Evolutionary conservation across 305 asterid species (phyloP).

Genomic region (Salvia sclarea): DNA sequence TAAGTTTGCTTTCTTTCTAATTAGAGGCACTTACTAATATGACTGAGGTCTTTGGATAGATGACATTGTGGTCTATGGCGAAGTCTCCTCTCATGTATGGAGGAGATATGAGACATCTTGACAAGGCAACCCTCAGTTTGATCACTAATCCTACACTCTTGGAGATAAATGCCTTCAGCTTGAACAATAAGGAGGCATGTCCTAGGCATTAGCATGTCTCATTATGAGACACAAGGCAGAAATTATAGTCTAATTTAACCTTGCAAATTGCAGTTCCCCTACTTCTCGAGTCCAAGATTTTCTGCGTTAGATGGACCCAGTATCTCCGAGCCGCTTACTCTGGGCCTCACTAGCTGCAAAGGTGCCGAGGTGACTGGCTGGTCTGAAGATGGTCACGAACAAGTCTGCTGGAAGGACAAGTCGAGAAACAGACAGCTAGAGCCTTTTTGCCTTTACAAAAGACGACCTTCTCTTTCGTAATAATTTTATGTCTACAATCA

Average conservation of each 20-base stretch:
- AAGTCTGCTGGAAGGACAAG: constrained; percentile 72
- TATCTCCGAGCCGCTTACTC: constrained; percentile 29
- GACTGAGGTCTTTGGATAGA: constrained; percentile 45
- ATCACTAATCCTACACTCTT: constrained; percentile 78
- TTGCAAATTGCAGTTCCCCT: constrained; percentile 55
- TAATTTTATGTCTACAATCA: constrained; percentile 29
- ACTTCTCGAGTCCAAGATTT: constrained; percentile 40
- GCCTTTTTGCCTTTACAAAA: constrained; percentile 76
- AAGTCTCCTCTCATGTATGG: constrained; percentile 94
- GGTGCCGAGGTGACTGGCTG: constrained; percentile 61
- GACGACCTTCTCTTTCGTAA: constrained; percentile 53
- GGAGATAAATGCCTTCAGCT: constrained; percentile 81
- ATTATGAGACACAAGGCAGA: not conserved
- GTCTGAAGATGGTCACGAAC: constrained; percentile 58
- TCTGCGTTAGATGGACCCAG: not conserved
- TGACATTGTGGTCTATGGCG: constrained; percentile 90
- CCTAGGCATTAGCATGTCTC: constrained; percentile 23
- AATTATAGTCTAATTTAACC: constrained; percentile 24
- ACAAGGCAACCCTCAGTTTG: constrained; percentile 50
- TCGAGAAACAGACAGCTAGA: constrained; percentile 32
- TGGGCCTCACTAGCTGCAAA: constrained; percentile 69
- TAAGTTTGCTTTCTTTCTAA: not conserved
- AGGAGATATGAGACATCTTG: constrained; percentile 85
- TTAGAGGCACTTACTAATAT: not conserved
- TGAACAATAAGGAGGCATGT: constrained; percentile 81